Evolutionary conservation across 345 rosid species (phyloP), one percentile per base, ranked within the genome.

Genomic region (Gossypium sturtianum): DNA sequence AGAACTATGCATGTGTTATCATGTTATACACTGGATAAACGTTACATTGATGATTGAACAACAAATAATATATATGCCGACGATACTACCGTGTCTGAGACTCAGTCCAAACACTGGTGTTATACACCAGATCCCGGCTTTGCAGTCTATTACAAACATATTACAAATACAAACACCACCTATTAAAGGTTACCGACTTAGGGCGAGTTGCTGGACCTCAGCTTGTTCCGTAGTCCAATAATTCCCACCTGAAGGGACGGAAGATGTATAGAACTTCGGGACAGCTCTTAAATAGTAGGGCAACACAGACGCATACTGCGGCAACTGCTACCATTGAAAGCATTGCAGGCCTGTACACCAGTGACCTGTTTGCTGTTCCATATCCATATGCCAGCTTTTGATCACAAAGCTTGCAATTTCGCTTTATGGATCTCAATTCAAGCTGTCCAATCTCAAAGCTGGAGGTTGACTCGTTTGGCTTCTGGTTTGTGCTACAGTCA

Each of bases 181-280:
- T 62, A 66, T 53, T 49, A 11, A 19, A 23, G 15, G 74, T 29
- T 58, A 58, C 76, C 75, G 19, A 52, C 47, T 9, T 52, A 20
- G 65, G 44, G 53, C 66, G 61, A 78, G 74, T 68, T 47, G 41
- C 60, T 45, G 71, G 79, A 78, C 70, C 62, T 85, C 72, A 93
- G 83, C 89, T 89, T 77, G 98, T 76, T 84, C 97, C 99, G 53
- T 84, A 95, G 47, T 85, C 91, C 86, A 95, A 61, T 83, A 85
- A 64, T 80, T 96, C 99, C 99, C 99, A 96, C 89, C 98, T 87
- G 91, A 96, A 96, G 11, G 99, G 98, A 34, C 88, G 91, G 84
- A 93, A 89, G 74, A 90, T 90, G 53, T 83, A 93, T 71, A 90
- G 84, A 13, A 95, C 99, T 78, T 95, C 99, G 0, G 97, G 99